Evolutionary conservation across 1,139 yeast species (phyloP).

Genomic region (Pichia sorboxylosa): DNA sequence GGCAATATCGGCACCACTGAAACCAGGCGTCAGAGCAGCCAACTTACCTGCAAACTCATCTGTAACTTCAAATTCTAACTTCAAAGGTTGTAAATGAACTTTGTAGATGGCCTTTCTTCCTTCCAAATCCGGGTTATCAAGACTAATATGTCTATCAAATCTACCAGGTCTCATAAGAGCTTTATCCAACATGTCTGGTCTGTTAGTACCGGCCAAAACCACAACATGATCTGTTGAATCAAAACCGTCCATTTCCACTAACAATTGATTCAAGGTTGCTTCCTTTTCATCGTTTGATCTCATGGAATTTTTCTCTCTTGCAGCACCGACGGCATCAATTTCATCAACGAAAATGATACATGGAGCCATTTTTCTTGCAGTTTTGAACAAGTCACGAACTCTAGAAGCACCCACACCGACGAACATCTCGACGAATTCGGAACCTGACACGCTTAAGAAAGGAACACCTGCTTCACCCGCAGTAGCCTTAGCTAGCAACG

Average conservation of each 20-base stretch:
- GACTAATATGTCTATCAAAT: slow-evolving; percentile 65
- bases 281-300: slow-evolving; percentile 76
- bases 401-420: slow-evolving; percentile 97
- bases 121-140: slow-evolving; percentile 67
- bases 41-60: slow-evolving; percentile 58
- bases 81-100: slow-evolving; percentile 55
- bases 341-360: slow-evolving; percentile 73
- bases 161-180: slow-evolving; percentile 78
- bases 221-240: slow-evolving; percentile 66
- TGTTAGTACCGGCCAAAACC: slow-evolving; percentile 72
- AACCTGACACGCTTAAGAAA: slow-evolving; percentile 80
- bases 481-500: slow-evolving; percentile 68
- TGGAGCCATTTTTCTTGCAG: slow-evolving; percentile 74
- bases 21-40: slow-evolving; percentile 74
- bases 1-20: slow-evolving; percentile 80
- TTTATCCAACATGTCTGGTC: slow-evolving; percentile 67
- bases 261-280: slow-evolving; percentile 63
- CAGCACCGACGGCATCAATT: slow-evolving; percentile 78
- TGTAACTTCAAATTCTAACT: slow-evolving; percentile 35
- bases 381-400: slow-evolving; percentile 69
- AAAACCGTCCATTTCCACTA: slow-evolving; percentile 82
- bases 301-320: slow-evolving; percentile 42
- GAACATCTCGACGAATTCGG: slow-evolving; percentile 98
- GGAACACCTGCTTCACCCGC: slow-evolving; percentile 85
- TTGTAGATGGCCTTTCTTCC: slow-evolving; percentile 68